phyloP scores from a whole-genome alignment of 495 filamentous ascomycete genomes.

The Tuber magnatum region DNA sequence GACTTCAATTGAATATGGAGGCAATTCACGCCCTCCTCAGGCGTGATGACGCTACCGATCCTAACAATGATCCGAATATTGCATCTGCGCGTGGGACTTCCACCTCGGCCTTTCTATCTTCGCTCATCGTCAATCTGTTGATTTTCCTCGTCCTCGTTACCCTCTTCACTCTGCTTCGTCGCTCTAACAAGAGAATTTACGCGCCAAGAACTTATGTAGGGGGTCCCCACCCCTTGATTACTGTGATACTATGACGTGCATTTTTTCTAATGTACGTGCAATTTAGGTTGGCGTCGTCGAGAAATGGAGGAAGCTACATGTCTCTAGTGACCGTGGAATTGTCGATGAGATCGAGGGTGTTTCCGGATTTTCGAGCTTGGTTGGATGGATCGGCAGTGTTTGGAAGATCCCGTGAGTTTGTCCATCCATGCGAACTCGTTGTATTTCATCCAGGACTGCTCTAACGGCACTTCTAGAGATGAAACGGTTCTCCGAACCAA shows the following conservation, averaged over 20 bases:
- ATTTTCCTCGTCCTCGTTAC: slow-evolving; percentile 57
- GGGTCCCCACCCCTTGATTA: slow-evolving; percentile 38
- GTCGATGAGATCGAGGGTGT: slow-evolving; percentile 38
- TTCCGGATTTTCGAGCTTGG: slow-evolving; percentile 34
- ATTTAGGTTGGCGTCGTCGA: slow-evolving; percentile 29
- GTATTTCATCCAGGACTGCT: background rate
- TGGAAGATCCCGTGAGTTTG: slow-evolving; percentile 41
- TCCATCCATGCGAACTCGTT: background rate
- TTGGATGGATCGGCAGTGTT: slow-evolving; percentile 35
- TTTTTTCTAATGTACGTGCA: background rate
- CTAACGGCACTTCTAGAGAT: slow-evolving; percentile 26
- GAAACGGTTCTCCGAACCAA: slow-evolving; percentile 45
- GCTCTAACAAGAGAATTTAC: slow-evolving; percentile 67
- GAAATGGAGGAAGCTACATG: slow-evolving; percentile 31
- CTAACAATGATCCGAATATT: slow-evolving; percentile 32
- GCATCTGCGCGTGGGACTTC: slow-evolving; percentile 34
- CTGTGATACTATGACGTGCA: background rate
- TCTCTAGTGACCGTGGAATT: slow-evolving; percentile 28
- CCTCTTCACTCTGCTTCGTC: slow-evolving; percentile 71
- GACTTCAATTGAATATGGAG: slow-evolving; percentile 26
- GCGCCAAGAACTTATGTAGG: slow-evolving; percentile 83
- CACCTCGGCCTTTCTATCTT: slow-evolving; percentile 57
- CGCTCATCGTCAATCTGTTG: slow-evolving; percentile 62
- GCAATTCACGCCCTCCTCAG: slow-evolving; percentile 4
- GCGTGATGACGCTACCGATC: slow-evolving; percentile 9